A percentile compares a stretch with the other conserved stretches of the same genome.
Conservation (phyloP, 1,284 basidiomycete species). For the Trichosporon faecale region DNA sequence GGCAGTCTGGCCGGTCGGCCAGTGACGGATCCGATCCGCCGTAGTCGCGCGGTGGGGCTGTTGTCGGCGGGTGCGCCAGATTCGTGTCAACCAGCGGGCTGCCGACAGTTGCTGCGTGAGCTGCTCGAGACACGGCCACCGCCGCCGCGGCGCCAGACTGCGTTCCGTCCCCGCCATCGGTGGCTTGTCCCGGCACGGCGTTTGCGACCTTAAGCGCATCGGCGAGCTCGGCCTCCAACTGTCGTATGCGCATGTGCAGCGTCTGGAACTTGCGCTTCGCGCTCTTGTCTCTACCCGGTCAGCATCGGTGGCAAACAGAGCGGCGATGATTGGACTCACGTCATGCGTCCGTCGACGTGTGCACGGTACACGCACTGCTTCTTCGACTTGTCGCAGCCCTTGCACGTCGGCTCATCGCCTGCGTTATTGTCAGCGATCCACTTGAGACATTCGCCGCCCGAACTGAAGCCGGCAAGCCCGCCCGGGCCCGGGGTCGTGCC, state of each 20-base stretch:
- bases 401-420: slow-evolving; percentile 13
- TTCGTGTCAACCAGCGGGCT: slow-evolving; percentile 7
- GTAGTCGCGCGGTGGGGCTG: neutral
- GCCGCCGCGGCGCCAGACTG: neutral
- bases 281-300: neutral
- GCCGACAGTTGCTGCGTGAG: neutral
- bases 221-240: slow-evolving; percentile 8
- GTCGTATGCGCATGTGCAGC: slow-evolving; percentile 4
- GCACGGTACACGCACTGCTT: slow-evolving; percentile 9
- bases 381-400: slow-evolving; percentile 6
- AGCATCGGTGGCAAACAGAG: neutral
- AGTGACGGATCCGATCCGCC: neutral
- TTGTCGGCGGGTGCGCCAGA: neutral
- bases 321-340: neutral
- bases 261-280: slow-evolving; percentile 10
- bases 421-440: neutral
- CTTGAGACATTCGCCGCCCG: neutral
- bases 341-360: slow-evolving; percentile 10
- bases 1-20: neutral
- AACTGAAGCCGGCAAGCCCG: neutral
- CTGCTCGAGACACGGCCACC: neutral
- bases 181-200: neutral
- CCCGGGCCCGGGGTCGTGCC: too few relatives aligned
- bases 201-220: slow-evolving; percentile 12
- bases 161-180: neutral